A percentile compares a stretch with the other conserved stretches of the same genome.
Conservation (phyloP, 768 basidiomycete genomes). For the Lentinus brumalis region DNA sequence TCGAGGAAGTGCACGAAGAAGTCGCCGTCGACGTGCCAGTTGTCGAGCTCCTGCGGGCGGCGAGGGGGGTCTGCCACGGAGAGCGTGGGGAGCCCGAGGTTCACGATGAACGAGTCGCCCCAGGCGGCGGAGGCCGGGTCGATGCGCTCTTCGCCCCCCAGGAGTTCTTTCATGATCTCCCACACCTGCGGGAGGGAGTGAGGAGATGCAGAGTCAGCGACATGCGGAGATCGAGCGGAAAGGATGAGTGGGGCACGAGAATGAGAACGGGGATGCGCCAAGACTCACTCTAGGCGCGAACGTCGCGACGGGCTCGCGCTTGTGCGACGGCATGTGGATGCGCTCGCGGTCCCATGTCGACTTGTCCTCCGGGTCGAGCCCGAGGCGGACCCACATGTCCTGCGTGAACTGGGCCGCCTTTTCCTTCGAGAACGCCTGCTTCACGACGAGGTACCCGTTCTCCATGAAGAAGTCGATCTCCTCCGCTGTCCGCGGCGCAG, state of each 20-base stretch:
- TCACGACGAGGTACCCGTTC: slow-evolving; percentile 55
- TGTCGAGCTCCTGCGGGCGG: slow-evolving; percentile 49
- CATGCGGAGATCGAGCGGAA: too few species aligned
- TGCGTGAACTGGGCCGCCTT: slow-evolving; percentile 52
- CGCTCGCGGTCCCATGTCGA: slow-evolving; percentile 55
- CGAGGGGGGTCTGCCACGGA: slow-evolving; percentile 24
- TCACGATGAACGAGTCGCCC: slow-evolving; percentile 66
- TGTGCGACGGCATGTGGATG: slow-evolving; percentile 58
- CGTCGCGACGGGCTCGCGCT: slow-evolving; percentile 43
- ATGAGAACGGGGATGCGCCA: background rate
- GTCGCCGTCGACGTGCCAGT: slow-evolving; percentile 68
- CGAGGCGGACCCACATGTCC: slow-evolving; percentile 54
- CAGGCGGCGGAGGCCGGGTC: slow-evolving; percentile 49
- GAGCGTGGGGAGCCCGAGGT: slow-evolving; percentile 50
- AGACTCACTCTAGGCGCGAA: slow-evolving; percentile 53
- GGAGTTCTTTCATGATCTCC: slow-evolving; percentile 60
- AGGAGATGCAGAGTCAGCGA: too few species aligned
- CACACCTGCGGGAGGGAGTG: slow-evolving; percentile 43
- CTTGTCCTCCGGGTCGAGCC: slow-evolving; percentile 54
- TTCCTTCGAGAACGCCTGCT: slow-evolving; percentile 53
- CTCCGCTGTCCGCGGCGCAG: slow-evolving; percentile 35
- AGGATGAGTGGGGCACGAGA: background rate
- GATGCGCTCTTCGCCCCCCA: slow-evolving; percentile 62
- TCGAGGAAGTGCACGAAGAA: slow-evolving; percentile 67
- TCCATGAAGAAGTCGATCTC: slow-evolving; percentile 57